Conservation (phyloP, 495 filamentous ascomycete species). For the Viridothelium virens region DNA sequence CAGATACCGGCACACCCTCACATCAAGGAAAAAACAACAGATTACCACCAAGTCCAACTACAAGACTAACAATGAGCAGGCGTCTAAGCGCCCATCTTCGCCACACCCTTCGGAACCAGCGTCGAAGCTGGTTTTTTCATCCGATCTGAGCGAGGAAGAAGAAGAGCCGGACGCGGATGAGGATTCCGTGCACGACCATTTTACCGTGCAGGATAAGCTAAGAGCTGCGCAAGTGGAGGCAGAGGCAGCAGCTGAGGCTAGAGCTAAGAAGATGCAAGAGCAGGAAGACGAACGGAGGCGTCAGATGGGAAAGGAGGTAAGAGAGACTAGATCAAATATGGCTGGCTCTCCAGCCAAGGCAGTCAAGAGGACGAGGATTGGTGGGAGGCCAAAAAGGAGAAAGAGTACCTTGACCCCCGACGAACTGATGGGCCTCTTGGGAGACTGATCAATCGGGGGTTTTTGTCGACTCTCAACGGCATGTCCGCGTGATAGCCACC, state of each 20-base stretch:
- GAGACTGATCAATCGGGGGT: background rate
- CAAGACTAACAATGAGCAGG: background rate
- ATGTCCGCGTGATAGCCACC: too few species aligned
- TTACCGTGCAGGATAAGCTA: conserved; percentile 37
- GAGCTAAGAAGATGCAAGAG: conserved; percentile 18
- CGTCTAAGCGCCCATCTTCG: background rate
- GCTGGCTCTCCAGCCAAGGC: conserved; percentile 13
- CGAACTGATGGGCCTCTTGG: conserved; percentile 30
- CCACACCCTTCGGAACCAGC: background rate
- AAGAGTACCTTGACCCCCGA: conserved; percentile 39
- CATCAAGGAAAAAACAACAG: background rate
- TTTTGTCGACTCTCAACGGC: background rate
- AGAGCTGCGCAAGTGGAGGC: conserved; percentile 34
- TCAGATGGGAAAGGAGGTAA: background rate
- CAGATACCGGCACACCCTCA: background rate
- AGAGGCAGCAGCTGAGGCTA: conserved; percentile 30
- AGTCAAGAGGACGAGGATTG: conserved; percentile 33
- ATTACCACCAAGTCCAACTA: background rate
- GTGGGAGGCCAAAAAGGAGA: conserved; percentile 34
- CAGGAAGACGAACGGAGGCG: background rate
- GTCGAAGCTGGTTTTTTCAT: background rate
- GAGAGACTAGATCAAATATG: background rate
- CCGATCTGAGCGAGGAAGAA: conserved; percentile 2
- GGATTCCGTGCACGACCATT: conserved; percentile 12
- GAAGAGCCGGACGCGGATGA: conserved; percentile 15